A percentile compares a stretch with the other conserved stretches of the same genome.
phyloP scores from a whole-genome alignment of 116 monocot species.

The Trichopus zeylanicus region DNA sequence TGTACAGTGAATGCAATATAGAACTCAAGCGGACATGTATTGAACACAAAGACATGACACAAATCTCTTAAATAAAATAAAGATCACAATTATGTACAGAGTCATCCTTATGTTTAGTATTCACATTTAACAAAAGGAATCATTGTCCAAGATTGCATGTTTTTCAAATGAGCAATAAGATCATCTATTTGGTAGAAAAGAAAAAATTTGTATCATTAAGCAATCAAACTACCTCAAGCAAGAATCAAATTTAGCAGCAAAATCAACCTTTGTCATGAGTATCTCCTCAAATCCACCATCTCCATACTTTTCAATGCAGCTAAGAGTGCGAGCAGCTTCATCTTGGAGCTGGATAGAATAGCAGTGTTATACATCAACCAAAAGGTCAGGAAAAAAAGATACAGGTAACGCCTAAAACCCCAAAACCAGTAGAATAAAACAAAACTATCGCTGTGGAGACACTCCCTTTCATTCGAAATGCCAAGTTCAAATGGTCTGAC shows the following conservation, averaged over 20 bases:
- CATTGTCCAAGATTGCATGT: too few species aligned
- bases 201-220: neutral
- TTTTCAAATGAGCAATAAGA: too few species aligned
- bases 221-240: constrained; percentile 59
- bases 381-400: neutral
- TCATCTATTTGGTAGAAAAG: too few species aligned
- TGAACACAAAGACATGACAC: too few species aligned
- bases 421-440: neutral
- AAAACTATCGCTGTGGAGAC: constrained; percentile 66
- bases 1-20: too few species aligned
- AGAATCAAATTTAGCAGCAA: constrained; percentile 83
- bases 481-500: constrained; percentile 67
- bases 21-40: too few species aligned
- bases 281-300: constrained; percentile 89
- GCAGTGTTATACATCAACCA: neutral
- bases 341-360: constrained; percentile 51
- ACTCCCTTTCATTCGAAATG: constrained; percentile 50
- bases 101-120: too few species aligned
- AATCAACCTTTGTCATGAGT: constrained; percentile 88
- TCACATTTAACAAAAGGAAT: too few species aligned
- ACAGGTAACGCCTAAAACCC: neutral
- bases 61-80: too few species aligned
- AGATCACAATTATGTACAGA: too few species aligned
- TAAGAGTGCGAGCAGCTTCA: constrained; percentile 52
- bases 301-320: constrained; percentile 48